Evolutionary conservation across 1,284 basidiomycete genomes (phyloP).

Genomic region (Puccinia novopanici): DNA sequence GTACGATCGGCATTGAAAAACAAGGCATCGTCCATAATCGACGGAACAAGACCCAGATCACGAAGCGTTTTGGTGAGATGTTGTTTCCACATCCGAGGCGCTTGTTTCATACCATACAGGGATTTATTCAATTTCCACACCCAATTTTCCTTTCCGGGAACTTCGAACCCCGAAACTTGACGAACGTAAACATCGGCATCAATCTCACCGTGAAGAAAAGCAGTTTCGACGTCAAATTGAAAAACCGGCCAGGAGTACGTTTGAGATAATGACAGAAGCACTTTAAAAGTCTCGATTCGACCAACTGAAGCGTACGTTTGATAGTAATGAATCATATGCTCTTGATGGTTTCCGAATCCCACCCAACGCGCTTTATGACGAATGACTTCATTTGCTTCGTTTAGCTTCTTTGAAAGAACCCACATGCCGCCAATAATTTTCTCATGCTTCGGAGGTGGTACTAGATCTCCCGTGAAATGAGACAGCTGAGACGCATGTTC

Average conservation of each 20-base stretch:
- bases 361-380: slow-evolving; percentile 29
- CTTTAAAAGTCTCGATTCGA: slow-evolving; percentile 11
- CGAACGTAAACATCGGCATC: slow-evolving; percentile 7
- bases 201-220: slow-evolving; percentile 23
- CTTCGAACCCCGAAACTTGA: slow-evolving; percentile 12
- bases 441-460: background rate
- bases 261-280: slow-evolving; percentile 4
- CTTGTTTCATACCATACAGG: too few species aligned
- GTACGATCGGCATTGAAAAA: background rate
- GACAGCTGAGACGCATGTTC: background rate
- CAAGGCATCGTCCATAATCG: slow-evolving; percentile 2
- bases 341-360: slow-evolving; percentile 22
- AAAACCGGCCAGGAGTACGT: background rate
- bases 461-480: slow-evolving; percentile 11
- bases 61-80: background rate
- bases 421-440: slow-evolving; percentile 45
- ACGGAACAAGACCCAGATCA: background rate
- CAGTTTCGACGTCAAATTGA: slow-evolving; percentile 33
- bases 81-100: background rate
- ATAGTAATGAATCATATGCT: background rate
- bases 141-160: too few species aligned
- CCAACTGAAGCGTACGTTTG: slow-evolving; percentile 18
- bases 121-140: too few species aligned
- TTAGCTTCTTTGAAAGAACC: slow-evolving; percentile 13
- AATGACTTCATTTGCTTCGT: slow-evolving; percentile 18